Evolutionary conservation across 2,329 filamentous ascomycete genomes (phyloP).

Genomic region (Aspergillus calidoustus): DNA sequence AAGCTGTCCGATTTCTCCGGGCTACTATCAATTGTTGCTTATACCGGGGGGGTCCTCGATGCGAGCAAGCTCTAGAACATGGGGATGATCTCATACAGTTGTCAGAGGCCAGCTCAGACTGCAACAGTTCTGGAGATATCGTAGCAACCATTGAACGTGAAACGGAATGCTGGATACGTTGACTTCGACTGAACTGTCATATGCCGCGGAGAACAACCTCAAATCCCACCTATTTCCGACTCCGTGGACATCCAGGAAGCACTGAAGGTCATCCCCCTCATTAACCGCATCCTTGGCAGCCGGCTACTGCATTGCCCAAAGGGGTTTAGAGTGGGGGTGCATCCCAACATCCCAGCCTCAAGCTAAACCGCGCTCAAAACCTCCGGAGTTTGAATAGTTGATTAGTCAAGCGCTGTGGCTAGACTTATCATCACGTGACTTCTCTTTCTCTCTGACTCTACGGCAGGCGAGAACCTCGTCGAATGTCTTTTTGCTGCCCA

Average conservation of each 20-base stretch:
- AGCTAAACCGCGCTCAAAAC: neutral
- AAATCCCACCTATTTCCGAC: constrained; percentile 3
- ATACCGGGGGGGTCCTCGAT: neutral
- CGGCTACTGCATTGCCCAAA: constrained; percentile 31
- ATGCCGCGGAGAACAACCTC: constrained; percentile 12
- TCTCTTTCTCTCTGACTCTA: neutral
- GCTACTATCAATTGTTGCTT: neutral
- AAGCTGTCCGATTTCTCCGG: neutral
- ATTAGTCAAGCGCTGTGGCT: constrained; percentile 18
- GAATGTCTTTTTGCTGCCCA: constrained; percentile 15
- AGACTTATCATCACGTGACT: constrained; percentile 1
- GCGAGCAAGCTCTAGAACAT: neutral
- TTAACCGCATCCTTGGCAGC: constrained; percentile 15
- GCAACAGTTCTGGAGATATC: neutral
- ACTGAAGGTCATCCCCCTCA: neutral
- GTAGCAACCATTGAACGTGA: neutral
- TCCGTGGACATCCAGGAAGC: constrained; percentile 6
- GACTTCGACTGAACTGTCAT: constrained; percentile 1
- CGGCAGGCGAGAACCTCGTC: constrained; percentile 8
- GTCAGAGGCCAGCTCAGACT: neutral
- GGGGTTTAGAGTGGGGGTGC: constrained; percentile 39
- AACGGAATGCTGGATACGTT: neutral
- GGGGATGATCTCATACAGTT: neutral
- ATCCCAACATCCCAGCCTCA: constrained; percentile 13
- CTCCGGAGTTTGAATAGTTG: neutral